Evolutionary conservation across 1,284 basidiomycete genomes (phyloP).

Genomic region (Sporisorium exsertum): DNA sequence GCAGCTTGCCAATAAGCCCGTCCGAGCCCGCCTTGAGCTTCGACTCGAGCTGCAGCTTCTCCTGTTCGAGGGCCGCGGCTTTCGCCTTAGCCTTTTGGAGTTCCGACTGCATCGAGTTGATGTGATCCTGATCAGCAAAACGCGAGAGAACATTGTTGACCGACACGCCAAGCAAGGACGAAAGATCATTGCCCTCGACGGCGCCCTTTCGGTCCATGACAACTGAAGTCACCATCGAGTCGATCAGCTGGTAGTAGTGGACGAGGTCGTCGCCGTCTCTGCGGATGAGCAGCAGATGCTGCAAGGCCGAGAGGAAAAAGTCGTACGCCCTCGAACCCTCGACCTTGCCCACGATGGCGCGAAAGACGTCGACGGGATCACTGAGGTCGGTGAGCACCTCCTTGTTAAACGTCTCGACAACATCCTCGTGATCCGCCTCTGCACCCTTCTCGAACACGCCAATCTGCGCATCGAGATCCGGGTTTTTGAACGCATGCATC

Average conservation of each 20-base stretch:
- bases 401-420: constrained; percentile 82
- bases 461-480: constrained; percentile 78
- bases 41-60: constrained; percentile 76
- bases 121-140: constrained; percentile 89
- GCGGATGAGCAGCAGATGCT: constrained; percentile 89
- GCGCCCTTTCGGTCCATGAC: constrained; percentile 86
- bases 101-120: constrained; percentile 83
- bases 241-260: constrained; percentile 92
- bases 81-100: constrained; percentile 78
- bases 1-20: constrained; percentile 85
- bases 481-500: constrained; percentile 77
- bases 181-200: constrained; percentile 76
- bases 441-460: constrained; percentile 77
- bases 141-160: constrained; percentile 89
- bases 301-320: constrained; percentile 90
- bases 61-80: constrained; percentile 78
- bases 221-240: constrained; percentile 90
- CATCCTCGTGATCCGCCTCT: constrained; percentile 82
- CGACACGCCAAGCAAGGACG: constrained; percentile 86
- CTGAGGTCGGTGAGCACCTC: constrained; percentile 81
- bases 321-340: constrained; percentile 82
- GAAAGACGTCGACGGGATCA: constrained; percentile 87
- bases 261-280: constrained; percentile 80
- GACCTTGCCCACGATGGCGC: constrained; percentile 80
- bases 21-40: constrained; percentile 84